Evolutionary conservation across 2,329 filamentous ascomycete species (phyloP).

Genomic region (Paecilomyces sp.): DNA sequence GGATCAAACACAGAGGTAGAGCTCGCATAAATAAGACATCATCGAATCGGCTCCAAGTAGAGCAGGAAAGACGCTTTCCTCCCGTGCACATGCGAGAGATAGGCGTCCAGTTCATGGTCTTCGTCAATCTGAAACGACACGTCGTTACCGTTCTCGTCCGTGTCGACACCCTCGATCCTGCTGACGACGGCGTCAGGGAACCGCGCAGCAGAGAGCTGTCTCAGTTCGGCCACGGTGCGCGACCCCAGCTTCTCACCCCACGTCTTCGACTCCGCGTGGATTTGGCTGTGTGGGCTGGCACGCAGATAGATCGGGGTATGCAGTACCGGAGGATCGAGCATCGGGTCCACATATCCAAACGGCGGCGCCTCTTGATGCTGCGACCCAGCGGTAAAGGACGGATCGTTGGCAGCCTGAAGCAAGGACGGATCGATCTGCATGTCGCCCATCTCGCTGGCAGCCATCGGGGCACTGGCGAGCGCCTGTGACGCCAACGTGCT

Average conservation of each 20-base stretch:
- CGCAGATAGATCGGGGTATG: conserved; percentile 60
- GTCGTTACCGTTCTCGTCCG: conserved; percentile 53
- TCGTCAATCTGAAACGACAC: conserved; percentile 59
- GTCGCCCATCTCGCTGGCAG: conserved; percentile 38
- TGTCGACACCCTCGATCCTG: conserved; percentile 60
- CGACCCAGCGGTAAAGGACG: conserved; percentile 30
- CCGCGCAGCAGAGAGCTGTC: conserved; percentile 54
- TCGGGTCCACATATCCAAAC: conserved; percentile 30
- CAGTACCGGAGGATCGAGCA: conserved; percentile 22
- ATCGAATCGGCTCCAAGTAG: conserved; percentile 22
- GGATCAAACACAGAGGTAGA: background rate
- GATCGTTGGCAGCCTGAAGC: conserved; percentile 49
- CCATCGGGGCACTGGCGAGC: conserved; percentile 33
- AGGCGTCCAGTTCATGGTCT: conserved; percentile 65
- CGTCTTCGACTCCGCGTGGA: conserved; percentile 39
- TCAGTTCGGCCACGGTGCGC: conserved; percentile 55
- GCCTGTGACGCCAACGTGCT: conserved; percentile 38
- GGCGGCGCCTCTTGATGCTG: conserved; percentile 23
- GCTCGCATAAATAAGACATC: conserved; percentile 9
- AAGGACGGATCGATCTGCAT: conserved; percentile 59
- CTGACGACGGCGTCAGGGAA: conserved; percentile 54
- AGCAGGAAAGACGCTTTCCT: conserved; percentile 50
- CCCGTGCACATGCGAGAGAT: conserved; percentile 57
- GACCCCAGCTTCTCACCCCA: conserved; percentile 61
- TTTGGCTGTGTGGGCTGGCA: conserved; percentile 57